These are phyloP conservation scores for Blastobotrys malaysiensis DNA, from an alignment of 1,139 yeast genomes.

Conservation along the genomic window DNA sequence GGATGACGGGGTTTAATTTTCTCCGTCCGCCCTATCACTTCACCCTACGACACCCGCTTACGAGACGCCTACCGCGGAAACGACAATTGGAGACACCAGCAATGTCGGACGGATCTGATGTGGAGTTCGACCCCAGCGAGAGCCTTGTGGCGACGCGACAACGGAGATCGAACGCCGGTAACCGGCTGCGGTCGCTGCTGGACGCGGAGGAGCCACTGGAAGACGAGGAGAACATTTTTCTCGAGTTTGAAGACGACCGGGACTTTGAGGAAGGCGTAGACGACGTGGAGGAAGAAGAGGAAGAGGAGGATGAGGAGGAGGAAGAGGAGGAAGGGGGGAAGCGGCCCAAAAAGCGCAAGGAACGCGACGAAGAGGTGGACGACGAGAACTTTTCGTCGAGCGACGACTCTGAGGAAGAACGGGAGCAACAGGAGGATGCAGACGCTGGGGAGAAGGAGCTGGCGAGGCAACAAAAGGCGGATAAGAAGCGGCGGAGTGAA, in stretches of 20 bases:
- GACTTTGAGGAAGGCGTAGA: conserved; percentile 51
- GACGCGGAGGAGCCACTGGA: conserved; percentile 55
- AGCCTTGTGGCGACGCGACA: conserved; percentile 54
- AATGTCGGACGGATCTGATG: conserved; percentile 6
- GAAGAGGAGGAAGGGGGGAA: conserved; percentile 15
- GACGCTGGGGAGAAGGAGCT: conserved; percentile 36
- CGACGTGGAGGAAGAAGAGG: conserved; percentile 18
- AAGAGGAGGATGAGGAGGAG: conserved; percentile 18
- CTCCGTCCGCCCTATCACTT: neutral
- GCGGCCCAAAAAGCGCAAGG: conserved; percentile 22
- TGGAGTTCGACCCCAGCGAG: conserved; percentile 7
- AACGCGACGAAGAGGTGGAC: conserved; percentile 16
- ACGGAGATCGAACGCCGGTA: conserved; percentile 87
- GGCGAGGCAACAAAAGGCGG: conserved; percentile 26
- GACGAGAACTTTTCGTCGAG: conserved; percentile 27
- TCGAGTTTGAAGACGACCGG: conserved; percentile 78
- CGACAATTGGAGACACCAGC: neutral
- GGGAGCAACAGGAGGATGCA: conserved; percentile 28
- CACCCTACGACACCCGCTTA: neutral
- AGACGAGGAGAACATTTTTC: conserved; percentile 62
- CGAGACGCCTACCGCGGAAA: too few relatives aligned
- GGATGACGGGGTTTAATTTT: neutral
- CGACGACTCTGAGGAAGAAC: conserved; percentile 28
- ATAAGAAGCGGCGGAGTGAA: conserved; percentile 21
- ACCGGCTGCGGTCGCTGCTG: conserved; percentile 65